Conservation (phyloP, 73 alveolate genomes). For the Effrenium voratum region DNA sequence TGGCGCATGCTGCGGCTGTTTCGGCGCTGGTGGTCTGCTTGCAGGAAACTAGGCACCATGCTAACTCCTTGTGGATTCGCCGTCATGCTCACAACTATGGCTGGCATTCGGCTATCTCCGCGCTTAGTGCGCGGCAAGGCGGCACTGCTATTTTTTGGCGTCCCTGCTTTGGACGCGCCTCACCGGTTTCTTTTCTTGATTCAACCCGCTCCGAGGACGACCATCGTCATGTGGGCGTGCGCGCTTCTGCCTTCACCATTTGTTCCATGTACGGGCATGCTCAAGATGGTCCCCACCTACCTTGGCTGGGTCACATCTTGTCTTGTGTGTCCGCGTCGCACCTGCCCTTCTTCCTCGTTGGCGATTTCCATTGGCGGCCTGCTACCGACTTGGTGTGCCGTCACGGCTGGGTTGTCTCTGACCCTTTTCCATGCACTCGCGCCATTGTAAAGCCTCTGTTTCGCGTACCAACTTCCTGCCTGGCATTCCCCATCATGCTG, state of each 20-base stretch:
- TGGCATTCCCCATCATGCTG: background rate
- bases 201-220: too few relatives aligned
- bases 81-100: background rate
- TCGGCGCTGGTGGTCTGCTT: background rate
- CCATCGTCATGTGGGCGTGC: too few relatives aligned
- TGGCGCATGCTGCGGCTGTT: background rate
- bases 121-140: background rate
- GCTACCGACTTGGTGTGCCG: background rate
- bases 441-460: too few relatives aligned
- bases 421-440: background rate
- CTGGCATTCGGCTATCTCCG: background rate
- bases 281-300: too few relatives aligned
- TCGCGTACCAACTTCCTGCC: background rate
- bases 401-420: background rate
- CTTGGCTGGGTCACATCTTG: too few relatives aligned
- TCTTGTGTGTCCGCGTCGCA: too few relatives aligned
- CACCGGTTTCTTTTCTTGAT: background rate
- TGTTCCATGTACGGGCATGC: background rate
- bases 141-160: background rate
- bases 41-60: background rate
- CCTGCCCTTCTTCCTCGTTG: background rate
- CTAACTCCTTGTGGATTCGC: background rate
- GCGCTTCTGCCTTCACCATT: too few relatives aligned
- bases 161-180: background rate
- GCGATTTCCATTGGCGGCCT: background rate